phyloP scores from a whole-genome alignment of 2,329 filamentous ascomycete species.

The Tolypocladium ophioglossoides region DNA sequence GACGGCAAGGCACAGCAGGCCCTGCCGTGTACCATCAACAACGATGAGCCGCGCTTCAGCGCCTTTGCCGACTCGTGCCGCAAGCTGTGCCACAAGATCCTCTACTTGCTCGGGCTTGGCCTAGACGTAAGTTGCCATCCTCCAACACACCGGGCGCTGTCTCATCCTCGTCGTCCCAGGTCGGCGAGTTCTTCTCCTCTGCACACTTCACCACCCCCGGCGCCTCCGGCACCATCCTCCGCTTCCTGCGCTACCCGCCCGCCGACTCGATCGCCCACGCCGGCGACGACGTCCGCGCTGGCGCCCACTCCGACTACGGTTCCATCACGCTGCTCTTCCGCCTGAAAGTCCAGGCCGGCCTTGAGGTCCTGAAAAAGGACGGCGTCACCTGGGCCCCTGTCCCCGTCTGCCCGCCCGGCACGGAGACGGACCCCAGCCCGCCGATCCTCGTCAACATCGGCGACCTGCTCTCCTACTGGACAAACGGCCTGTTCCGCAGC shows the following conservation, averaged over 20 bases:
- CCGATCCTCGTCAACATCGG: conserved; percentile 75
- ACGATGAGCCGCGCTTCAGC: conserved; percentile 49
- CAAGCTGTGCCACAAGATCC: conserved; percentile 58
- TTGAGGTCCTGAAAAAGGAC: conserved; percentile 64
- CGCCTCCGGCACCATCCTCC: conserved; percentile 49
- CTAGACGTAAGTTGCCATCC: conserved; percentile 43
- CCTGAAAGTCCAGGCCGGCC: conserved; percentile 69
- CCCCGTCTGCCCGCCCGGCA: conserved; percentile 52
- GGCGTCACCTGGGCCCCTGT: conserved; percentile 47
- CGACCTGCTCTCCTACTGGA: conserved; percentile 73
- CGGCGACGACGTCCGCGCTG: conserved; percentile 63
- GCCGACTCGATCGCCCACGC: conserved; percentile 31
- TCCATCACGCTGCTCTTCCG: conserved; percentile 73
- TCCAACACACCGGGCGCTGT: neutral
- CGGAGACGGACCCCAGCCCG: conserved; percentile 47
- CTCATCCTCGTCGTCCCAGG: conserved; percentile 13
- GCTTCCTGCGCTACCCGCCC: conserved; percentile 64
- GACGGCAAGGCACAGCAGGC: conserved; percentile 63
- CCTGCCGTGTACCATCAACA: conserved; percentile 53
- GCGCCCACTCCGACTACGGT: conserved; percentile 85
- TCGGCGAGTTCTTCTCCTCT: conserved; percentile 42
- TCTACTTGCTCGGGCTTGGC: conserved; percentile 68
- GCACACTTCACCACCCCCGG: conserved; percentile 36
- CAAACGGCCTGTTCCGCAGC: conserved; percentile 72
- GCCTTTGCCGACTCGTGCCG: conserved; percentile 64